A percentile compares a stretch with the other conserved stretches of the same genome.
Evolutionary conservation across 2,329 filamentous ascomycete genomes (phyloP).

Genomic region (Graphium sp.): DNA sequence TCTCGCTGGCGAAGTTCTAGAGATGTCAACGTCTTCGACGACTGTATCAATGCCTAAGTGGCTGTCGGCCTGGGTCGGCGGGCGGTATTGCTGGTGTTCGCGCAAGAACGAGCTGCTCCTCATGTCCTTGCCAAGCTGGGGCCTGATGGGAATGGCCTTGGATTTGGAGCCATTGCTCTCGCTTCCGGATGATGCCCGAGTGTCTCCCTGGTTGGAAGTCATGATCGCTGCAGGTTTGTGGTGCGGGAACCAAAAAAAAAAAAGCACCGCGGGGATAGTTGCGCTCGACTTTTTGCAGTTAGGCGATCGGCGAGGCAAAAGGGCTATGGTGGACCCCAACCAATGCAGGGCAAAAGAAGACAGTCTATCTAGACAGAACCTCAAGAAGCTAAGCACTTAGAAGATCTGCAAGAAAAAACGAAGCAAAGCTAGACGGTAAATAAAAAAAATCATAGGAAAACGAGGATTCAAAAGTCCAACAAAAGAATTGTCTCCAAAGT

Average conservation of each 20-base stretch:
- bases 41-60: constrained; percentile 49
- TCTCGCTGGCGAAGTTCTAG: constrained; percentile 15
- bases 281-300: no score
- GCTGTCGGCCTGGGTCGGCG: constrained; percentile 32
- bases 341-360: no score
- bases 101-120: constrained; percentile 45
- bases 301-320: no score
- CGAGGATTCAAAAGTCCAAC: no score
- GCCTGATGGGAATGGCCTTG: constrained; percentile 16
- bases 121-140: constrained; percentile 30
- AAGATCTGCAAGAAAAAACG: no score
- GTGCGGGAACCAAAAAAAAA: constrained; percentile 1
- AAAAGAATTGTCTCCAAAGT: no score
- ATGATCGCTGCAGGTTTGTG: background rate
- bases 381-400: no score
- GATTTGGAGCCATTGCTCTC: background rate
- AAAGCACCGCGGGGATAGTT: no score
- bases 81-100: constrained; percentile 47
- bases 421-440: no score
- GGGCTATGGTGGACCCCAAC: no score
- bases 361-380: no score
- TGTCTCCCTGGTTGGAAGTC: constrained; percentile 1
- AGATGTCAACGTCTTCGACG: constrained; percentile 33
- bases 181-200: background rate
- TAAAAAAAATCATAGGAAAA: no score